A percentile compares a stretch with the other conserved stretches of the same genome.
These are phyloP conservation scores for Tylopilus sp. DNA, from an alignment of 1,284 basidiomycete species.

Conservation along the genomic window DNA sequence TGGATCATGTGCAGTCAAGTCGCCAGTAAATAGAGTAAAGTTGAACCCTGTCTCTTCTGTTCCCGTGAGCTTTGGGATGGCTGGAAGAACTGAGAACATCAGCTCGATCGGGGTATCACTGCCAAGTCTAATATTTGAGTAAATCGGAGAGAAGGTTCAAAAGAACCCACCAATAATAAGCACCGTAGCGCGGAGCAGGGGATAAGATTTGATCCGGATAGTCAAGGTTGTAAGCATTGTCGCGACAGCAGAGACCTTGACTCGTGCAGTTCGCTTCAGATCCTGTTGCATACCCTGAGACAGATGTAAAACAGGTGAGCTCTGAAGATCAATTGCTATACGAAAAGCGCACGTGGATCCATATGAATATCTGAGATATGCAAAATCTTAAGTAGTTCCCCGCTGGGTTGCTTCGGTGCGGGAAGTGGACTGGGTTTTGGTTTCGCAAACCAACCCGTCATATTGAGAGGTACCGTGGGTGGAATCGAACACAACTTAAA, in stretches of 20 bases:
- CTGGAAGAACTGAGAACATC: slow-evolving; percentile 67
- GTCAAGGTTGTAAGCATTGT: slow-evolving; percentile 59
- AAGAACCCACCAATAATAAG: slow-evolving; percentile 59
- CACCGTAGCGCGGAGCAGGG: slow-evolving; percentile 72
- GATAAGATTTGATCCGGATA: slow-evolving; percentile 60
- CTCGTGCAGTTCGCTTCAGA: slow-evolving; percentile 76
- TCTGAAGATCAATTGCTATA: not conserved
- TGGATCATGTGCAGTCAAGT: slow-evolving; percentile 77
- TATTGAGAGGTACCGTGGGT: slow-evolving; percentile 59
- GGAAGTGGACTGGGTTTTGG: slow-evolving; percentile 75
- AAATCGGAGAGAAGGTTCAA: too few relatives aligned
- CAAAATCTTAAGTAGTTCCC: slow-evolving; percentile 72
- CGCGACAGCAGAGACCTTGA: slow-evolving; percentile 72
- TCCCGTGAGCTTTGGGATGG: slow-evolving; percentile 72
- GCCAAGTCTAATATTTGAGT: not conserved
- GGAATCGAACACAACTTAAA: slow-evolving; percentile 57
- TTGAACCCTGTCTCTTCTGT: slow-evolving; percentile 69
- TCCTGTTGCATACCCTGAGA: slow-evolving; percentile 70
- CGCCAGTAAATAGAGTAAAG: slow-evolving; percentile 78
- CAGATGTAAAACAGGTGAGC: not conserved
- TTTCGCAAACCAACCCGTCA: slow-evolving; percentile 65
- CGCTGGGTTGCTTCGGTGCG: slow-evolving; percentile 62
- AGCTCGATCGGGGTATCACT: slow-evolving; percentile 77
- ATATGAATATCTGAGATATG: slow-evolving; percentile 82
- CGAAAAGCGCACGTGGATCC: slow-evolving; percentile 63